A percentile compares a stretch with the other conserved stretches of the same genome.
Conservation (phyloP, 495 filamentous ascomycete species). For the Trichoderma virens region DNA sequence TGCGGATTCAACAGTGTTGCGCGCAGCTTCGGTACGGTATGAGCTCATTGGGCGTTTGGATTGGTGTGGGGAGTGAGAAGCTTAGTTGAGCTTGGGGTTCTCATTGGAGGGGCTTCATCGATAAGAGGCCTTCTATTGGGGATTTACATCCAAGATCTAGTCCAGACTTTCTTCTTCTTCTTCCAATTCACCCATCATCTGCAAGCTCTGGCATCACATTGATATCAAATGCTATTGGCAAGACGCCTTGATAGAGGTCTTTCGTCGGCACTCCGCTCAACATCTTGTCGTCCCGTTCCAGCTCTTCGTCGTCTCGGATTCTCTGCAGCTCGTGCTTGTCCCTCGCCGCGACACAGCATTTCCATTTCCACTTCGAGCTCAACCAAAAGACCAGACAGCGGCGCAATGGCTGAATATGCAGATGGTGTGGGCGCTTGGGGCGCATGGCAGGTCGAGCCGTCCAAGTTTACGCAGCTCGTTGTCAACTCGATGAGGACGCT, state of each 20-base stretch:
- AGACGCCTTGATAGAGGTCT: not conserved
- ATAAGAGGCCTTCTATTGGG: not conserved
- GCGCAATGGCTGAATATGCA: not conserved
- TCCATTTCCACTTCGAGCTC: not conserved
- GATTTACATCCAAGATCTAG: not conserved
- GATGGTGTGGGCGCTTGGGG: constrained; percentile 10
- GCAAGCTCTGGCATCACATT: too few species aligned
- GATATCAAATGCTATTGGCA: not conserved
- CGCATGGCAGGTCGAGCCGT: constrained; percentile 13
- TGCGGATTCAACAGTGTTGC: not conserved
- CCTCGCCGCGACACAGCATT: not conserved
- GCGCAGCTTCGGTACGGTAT: not conserved
- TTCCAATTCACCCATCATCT: too few species aligned
- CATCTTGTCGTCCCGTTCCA: not conserved
- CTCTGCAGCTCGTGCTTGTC: not conserved
- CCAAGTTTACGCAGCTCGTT: constrained; percentile 67
- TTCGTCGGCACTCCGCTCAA: not conserved
- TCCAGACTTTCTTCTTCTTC: not conserved
- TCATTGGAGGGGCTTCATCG: not conserved
- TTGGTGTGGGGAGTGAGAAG: not conserved
- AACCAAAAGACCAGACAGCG: not conserved
- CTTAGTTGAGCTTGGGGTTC: not conserved
- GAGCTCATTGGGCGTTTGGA: constrained; percentile 4
- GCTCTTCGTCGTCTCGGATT: not conserved
- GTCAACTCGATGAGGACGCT: constrained; percentile 73